Evolutionary conservation across 208 protist genomes (phyloP), one percentile per base, ranked within the genome.

Genomic region (Acanthamoeba sp.): DNA sequence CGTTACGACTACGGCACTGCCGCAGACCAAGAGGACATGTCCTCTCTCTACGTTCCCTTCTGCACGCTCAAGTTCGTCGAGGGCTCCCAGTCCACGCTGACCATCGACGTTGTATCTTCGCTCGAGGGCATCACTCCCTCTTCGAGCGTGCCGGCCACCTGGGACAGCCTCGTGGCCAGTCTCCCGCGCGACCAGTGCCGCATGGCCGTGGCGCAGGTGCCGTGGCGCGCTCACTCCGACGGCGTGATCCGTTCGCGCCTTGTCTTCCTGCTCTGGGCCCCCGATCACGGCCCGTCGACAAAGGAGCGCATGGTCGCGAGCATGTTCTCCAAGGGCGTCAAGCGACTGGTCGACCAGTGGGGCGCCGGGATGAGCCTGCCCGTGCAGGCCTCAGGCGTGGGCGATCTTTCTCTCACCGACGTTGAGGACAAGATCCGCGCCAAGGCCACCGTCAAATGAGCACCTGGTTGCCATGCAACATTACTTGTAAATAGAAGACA

Each of bases 401-500:
- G 57, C 27, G 80, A 32, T 22, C 80, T 88, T 16, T 7, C 66
- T 1, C 29, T 88, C 2, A 14, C 2, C 12, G 45, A 32, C 22
- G 45, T 88, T 14, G 24, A 62, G 48, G 80, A 88, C 22, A 88
- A 57, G 50, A 88, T 88, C 27, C 22, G 80, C 14, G 18, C 80
- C 80, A 88, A 64, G 45, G 80, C 50, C 32, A 88, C 80, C 40
- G 80, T 88, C 80, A 88, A 88, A 38, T 88, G n/a, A n/a, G n/a
- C n/a, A n/a, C n/a, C n/a, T n/a, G n/a, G n/a, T n/a, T n/a, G n/a
- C n/a, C n/a, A n/a, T n/a, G n/a, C n/a, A n/a, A n/a, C n/a, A n/a
- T n/a, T n/a, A n/a, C n/a, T n/a, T n/a, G n/a, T n/a, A n/a, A n/a
- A n/a, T n/a, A n/a, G n/a, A n/a, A n/a, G n/a, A n/a, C n/a, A n/a